These are phyloP conservation scores for Mortierella hygrophila DNA, from an alignment of 192 early-diverging fungal genomes.

Conservation along the genomic window DNA sequence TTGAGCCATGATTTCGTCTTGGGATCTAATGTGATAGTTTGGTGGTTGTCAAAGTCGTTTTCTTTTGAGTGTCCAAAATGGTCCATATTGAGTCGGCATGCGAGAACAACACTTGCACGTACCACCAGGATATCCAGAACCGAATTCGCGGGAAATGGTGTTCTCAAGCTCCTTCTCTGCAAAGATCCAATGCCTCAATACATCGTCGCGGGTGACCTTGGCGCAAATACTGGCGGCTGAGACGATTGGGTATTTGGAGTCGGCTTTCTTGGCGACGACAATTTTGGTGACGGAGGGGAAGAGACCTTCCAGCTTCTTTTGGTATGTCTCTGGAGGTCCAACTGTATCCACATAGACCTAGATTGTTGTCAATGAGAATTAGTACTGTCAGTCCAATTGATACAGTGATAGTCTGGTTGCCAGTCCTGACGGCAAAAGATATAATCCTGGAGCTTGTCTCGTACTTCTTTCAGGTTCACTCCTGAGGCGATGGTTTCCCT, in stretches of 20 bases:
- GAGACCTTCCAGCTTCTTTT: conserved; percentile 75
- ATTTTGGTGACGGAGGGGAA: conserved; percentile 85
- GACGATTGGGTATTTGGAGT: conserved; percentile 93
- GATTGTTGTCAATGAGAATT: not conserved
- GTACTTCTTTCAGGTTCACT: conserved; percentile 79
- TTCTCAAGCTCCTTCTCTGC: conserved; percentile 66
- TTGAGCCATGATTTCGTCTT: conserved; percentile 91
- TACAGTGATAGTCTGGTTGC: not conserved
- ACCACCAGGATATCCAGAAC: conserved; percentile 93
- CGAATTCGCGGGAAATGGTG: conserved; percentile 71
- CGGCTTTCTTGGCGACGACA: conserved; percentile 94
- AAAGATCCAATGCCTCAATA: conserved; percentile 76
- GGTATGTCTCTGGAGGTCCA: conserved; percentile 90
- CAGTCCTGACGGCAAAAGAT: not conserved
- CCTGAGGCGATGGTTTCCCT: conserved; percentile 69
- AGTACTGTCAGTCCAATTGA: not conserved
- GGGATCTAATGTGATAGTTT: conserved; percentile 72
- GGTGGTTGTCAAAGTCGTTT: not conserved
- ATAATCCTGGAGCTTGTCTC: not conserved
- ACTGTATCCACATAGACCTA: conserved; percentile 96
- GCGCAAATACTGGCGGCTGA: conserved; percentile 97
- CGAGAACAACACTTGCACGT: not conserved
- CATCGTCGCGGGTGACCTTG: conserved; percentile 87
- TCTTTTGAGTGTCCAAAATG: not conserved
- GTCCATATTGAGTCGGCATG: not conserved